Evolutionary conservation across 2,329 filamentous ascomycete genomes (phyloP).

Genomic region (Cladorrhinum sp.): DNA sequence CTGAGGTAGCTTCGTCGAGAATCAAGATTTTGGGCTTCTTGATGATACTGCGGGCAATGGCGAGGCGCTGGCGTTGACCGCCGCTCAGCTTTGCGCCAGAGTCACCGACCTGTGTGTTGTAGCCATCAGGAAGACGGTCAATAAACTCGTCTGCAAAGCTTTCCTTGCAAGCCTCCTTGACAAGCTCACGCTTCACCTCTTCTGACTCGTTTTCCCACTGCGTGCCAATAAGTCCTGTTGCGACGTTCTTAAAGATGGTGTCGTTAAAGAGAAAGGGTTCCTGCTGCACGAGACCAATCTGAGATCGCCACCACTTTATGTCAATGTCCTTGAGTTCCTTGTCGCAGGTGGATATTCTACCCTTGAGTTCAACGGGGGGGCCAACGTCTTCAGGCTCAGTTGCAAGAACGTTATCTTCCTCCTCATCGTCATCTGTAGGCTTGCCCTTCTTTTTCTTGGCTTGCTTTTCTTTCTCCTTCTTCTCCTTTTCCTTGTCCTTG

Average conservation of each 20-base stretch:
- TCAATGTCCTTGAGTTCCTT: constrained; percentile 56
- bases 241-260: constrained; percentile 53
- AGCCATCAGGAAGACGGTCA: constrained; percentile 58
- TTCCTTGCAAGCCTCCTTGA: constrained; percentile 62
- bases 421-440: constrained; percentile 29
- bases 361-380: constrained; percentile 46
- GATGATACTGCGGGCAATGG: constrained; percentile 67
- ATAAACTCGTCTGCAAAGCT: constrained; percentile 70
- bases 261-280: constrained; percentile 46
- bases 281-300: constrained; percentile 44
- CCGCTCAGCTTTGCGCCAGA: constrained; percentile 73
- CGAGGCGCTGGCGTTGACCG: constrained; percentile 69
- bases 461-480: constrained; percentile 32
- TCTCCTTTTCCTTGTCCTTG: constrained; percentile 44
- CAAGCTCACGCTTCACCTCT: constrained; percentile 51
- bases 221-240: constrained; percentile 45
- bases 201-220: constrained; percentile 36
- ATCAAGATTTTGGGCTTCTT: constrained; percentile 63
- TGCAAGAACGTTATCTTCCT: constrained; percentile 32
- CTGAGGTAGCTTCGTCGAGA: constrained; percentile 71
- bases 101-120: constrained; percentile 73
- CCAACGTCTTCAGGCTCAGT: constrained; percentile 29
- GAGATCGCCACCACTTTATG: constrained; percentile 55
- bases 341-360: constrained; percentile 51
- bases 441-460: constrained; percentile 26